Percentiles rank a stretch among this genome's conserved stretches.
Evolutionary conservation across 139 green algal genomes (phyloP).

Genomic region (Raphidocelis subcapitata): DNA sequence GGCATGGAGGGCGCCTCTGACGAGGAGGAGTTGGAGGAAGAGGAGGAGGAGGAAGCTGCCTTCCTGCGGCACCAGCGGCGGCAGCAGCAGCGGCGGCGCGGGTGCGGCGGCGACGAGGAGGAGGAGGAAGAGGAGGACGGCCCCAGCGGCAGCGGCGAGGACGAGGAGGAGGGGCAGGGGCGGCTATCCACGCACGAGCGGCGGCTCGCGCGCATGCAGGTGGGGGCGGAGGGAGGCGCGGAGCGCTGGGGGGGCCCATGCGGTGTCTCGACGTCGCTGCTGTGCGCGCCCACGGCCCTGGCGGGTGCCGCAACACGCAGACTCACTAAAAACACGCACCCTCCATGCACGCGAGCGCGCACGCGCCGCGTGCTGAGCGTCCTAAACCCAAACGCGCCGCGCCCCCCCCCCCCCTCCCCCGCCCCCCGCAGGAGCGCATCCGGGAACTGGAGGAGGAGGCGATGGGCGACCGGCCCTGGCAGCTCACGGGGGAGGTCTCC

Average conservation of each 20-base stretch:
- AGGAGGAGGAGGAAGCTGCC: slow-evolving; percentile 11
- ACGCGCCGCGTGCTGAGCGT: too few relatives aligned
- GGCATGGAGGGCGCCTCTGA: neutral
- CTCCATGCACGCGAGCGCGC: too few relatives aligned
- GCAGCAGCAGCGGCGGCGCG: slow-evolving; percentile 7
- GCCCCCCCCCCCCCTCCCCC: neutral
- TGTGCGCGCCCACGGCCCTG: too few relatives aligned
- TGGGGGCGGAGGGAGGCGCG: slow-evolving; percentile 35
- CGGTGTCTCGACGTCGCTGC: too few relatives aligned
- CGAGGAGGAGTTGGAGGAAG: slow-evolving; percentile 3
- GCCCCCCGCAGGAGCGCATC: slow-evolving; percentile 53
- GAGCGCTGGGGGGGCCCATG: too few relatives aligned
- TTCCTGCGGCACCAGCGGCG: neutral
- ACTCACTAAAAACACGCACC: too few relatives aligned
- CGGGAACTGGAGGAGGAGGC: slow-evolving; percentile 69
- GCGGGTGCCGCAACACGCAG: too few relatives aligned
- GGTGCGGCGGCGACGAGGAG: neutral
- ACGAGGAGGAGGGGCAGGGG: slow-evolving; percentile 29
- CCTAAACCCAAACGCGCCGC: too few relatives aligned
- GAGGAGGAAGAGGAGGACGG: slow-evolving; percentile 24
- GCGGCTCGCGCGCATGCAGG: slow-evolving; percentile 53
- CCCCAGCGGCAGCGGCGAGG: slow-evolving; percentile 5
- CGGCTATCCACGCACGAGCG: slow-evolving; percentile 67
- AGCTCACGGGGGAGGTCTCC: slow-evolving; percentile 76
- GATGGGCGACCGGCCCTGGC: slow-evolving; percentile 80